A percentile compares a stretch with the other conserved stretches of the same genome.
Evolutionary conservation across 2,329 filamentous ascomycete species (phyloP).

Genomic region (Diaporthe sp.): DNA sequence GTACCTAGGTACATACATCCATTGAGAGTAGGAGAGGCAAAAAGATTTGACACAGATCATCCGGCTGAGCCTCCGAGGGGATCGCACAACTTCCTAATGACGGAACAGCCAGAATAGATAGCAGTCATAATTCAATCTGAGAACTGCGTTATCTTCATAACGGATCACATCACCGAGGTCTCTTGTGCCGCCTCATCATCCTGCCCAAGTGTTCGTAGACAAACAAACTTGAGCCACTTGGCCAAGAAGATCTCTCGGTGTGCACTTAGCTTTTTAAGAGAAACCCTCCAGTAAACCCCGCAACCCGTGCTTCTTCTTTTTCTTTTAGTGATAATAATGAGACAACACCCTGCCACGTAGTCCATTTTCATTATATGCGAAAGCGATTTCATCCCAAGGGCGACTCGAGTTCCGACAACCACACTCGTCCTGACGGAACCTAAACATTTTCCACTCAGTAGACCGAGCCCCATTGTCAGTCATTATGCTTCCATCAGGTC

Average conservation of each 20-base stretch:
- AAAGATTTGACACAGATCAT: no score
- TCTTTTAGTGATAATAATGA: background rate
- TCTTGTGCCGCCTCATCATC: background rate
- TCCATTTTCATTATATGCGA: background rate
- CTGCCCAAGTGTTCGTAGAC: background rate
- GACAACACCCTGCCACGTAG: background rate
- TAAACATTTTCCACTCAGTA: background rate
- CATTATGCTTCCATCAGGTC: background rate
- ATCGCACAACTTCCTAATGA: no score
- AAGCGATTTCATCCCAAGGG: background rate
- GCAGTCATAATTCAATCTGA: conserved; percentile 9
- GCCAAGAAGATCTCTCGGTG: background rate
- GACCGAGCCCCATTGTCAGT: background rate
- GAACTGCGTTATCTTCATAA: background rate
- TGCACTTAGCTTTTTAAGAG: background rate
- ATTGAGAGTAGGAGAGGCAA: no score
- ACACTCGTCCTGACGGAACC: background rate
- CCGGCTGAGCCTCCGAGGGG: no score
- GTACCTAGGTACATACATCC: no score
- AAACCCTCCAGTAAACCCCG: background rate
- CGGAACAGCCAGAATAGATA: background rate
- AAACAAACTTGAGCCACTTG: background rate
- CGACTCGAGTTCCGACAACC: background rate
- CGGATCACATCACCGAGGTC: no score
- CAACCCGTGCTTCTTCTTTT: background rate